A percentile compares a stretch with the other conserved stretches of the same genome.
Evolutionary conservation across 306 rosid genomes (phyloP).

Genomic region (Leucaena leucocephala): DNA sequence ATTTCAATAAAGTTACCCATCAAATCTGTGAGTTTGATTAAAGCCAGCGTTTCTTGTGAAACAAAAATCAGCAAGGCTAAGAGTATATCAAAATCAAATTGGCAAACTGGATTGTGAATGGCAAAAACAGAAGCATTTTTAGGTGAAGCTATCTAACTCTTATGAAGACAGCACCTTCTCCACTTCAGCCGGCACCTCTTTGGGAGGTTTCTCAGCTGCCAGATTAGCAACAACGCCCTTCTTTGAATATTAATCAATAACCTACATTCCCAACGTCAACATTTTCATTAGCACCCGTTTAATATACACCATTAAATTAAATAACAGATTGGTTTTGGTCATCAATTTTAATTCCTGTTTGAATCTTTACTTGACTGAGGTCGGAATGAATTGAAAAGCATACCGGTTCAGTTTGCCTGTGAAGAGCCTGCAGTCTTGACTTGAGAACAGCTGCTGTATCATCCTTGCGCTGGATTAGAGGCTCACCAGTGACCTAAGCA

Average conservation of each 20-base stretch:
- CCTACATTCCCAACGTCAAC: conserved; percentile 53
- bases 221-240: conserved; percentile 80
- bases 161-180: conserved; percentile 73
- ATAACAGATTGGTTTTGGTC: background rate
- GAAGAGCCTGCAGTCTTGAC: conserved; percentile 88
- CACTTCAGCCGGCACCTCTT: conserved; percentile 76
- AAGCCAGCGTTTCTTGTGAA: conserved; percentile 56
- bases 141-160: conserved; percentile 10
- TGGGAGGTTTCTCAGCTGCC: conserved; percentile 87
- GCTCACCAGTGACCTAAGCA: conserved; percentile 76
- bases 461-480: conserved; percentile 96
- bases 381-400: conserved; percentile 24
- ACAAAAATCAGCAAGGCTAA: conserved; percentile 33
- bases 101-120: conserved; percentile 29
- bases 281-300: background rate
- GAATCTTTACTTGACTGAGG: background rate
- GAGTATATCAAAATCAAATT: conserved; percentile 44
- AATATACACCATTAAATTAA: background rate
- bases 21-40: conserved; percentile 54
- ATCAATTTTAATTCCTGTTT: background rate
- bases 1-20: conserved; percentile 48
- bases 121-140: conserved; percentile 30
- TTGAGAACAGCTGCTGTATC: conserved; percentile 91
- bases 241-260: conserved; percentile 76
- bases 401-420: conserved; percentile 95